A percentile compares a stretch with the other conserved stretches of the same genome.
Conservation (phyloP, 2,329 filamentous ascomycete species). For the Aspergillus alliaceus region DNA sequence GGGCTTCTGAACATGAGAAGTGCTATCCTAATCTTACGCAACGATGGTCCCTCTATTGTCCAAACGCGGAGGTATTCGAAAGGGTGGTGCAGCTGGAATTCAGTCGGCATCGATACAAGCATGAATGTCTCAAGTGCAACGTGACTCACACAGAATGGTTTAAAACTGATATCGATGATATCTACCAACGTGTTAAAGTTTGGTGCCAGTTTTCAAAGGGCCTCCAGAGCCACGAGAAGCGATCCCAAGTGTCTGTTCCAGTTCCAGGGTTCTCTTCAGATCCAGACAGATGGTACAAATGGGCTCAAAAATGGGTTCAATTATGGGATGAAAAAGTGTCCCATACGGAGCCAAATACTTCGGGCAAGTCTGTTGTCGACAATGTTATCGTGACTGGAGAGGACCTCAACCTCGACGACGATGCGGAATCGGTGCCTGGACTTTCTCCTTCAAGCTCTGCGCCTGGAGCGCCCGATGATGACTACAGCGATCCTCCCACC, state of each 20-base stretch:
- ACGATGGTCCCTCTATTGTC: background rate
- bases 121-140: background rate
- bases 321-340: background rate
- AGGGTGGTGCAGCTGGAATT: background rate
- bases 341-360: background rate
- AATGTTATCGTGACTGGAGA: background rate
- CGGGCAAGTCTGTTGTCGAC: background rate
- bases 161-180: background rate
- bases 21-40: background rate
- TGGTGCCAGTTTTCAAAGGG: background rate
- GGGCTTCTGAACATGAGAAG: background rate
- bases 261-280: background rate
- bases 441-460: conserved; percentile 1
- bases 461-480: background rate
- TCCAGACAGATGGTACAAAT: conserved; percentile 2
- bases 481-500: background rate
- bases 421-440: conserved; percentile 1
- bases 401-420: background rate
- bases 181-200: background rate
- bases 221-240: background rate
- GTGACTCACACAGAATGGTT: background rate
- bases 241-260: background rate
- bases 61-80: background rate
- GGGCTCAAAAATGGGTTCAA: background rate
- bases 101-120: background rate